Conservation (phyloP, 1,284 basidiomycete species). For the Neonothopanus nambi region DNA sequence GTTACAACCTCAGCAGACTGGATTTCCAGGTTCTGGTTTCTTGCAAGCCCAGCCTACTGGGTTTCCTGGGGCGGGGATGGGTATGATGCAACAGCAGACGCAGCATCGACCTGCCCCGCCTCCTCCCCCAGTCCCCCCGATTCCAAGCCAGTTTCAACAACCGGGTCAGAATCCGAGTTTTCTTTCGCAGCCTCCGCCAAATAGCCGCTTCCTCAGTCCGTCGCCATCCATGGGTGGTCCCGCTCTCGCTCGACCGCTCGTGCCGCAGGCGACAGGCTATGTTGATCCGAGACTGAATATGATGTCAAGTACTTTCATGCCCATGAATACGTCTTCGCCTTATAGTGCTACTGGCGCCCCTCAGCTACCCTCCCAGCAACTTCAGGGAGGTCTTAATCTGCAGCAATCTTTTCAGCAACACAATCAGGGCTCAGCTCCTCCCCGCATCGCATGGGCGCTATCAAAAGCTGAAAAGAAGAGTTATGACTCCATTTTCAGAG, state of each 20-base stretch:
- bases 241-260: conserved; percentile 48
- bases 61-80: conserved; percentile 29
- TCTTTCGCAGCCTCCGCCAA: conserved; percentile 41
- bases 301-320: conserved; percentile 88
- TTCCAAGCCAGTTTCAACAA: conserved; percentile 60
- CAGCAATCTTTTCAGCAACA: conserved; percentile 81
- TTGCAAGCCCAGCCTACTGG: conserved; percentile 51
- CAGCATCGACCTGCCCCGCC: conserved; percentile 50
- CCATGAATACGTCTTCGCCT: conserved; percentile 63
- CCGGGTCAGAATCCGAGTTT: conserved; percentile 43
- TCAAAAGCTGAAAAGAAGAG: conserved; percentile 93
- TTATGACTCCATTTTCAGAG: conserved; percentile 95
- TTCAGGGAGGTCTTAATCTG: conserved; percentile 52
- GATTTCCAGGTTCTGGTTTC: conserved; percentile 36
- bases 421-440: conserved; percentile 73
- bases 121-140: conserved; percentile 60
- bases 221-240: conserved; percentile 48
- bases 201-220: conserved; percentile 58
- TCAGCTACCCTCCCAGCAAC: conserved; percentile 67
- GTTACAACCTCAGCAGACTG: conserved; percentile 29
- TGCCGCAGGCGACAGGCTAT: conserved; percentile 81
- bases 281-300: conserved; percentile 81
- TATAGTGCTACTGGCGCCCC: conserved; percentile 63
- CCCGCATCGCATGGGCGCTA: conserved; percentile 87
- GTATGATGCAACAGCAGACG: conserved; percentile 52